A percentile compares a stretch with the other conserved stretches of the same genome.
These are phyloP conservation scores for Crataegus laevigata DNA, from an alignment of 306 rosid genomes.

Conservation along the genomic window DNA sequence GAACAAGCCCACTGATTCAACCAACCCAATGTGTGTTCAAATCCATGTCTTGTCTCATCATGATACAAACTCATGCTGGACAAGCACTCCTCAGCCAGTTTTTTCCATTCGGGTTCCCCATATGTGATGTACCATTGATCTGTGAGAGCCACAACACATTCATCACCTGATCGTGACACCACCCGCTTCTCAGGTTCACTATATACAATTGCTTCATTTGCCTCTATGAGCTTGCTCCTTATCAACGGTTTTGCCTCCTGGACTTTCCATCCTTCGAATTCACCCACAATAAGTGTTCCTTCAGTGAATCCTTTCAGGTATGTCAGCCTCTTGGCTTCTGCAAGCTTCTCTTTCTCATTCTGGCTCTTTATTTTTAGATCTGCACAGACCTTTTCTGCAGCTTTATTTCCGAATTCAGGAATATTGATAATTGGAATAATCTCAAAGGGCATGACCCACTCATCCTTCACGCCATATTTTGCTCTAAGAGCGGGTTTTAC, in stretches of 20 bases:
- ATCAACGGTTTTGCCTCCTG: constrained; percentile 82
- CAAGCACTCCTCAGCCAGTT: constrained; percentile 71
- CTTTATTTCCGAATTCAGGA: constrained; percentile 69
- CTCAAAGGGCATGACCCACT: constrained; percentile 82
- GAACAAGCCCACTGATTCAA: constrained; percentile 98
- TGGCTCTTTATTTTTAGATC: constrained; percentile 81
- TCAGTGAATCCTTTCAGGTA: constrained; percentile 93
- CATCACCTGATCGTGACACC: constrained; percentile 84
- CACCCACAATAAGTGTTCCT: constrained; percentile 77
- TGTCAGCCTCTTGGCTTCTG: constrained; percentile 86
- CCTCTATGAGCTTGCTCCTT: constrained; percentile 53
- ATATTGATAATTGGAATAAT: constrained; percentile 74
- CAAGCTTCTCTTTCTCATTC: constrained; percentile 92
- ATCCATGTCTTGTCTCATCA: constrained; percentile 83
- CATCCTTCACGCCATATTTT: constrained; percentile 79
- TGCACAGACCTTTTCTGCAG: constrained; percentile 76
- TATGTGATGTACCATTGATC: constrained; percentile 95
- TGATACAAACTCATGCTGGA: constrained; percentile 54
- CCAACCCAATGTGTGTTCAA: constrained; percentile 87
- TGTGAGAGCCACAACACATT: constrained; percentile 88
- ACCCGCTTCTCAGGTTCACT: constrained; percentile 92
- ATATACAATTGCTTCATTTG: constrained; percentile 64
- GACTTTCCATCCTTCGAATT: constrained; percentile 42
- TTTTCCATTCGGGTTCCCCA: constrained; percentile 80
- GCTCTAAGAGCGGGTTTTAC: constrained; percentile 65